Evolutionary conservation across 129 eudicot species (phyloP), one percentile per base, ranked within the genome.

Genomic region (Centella asiatica): DNA sequence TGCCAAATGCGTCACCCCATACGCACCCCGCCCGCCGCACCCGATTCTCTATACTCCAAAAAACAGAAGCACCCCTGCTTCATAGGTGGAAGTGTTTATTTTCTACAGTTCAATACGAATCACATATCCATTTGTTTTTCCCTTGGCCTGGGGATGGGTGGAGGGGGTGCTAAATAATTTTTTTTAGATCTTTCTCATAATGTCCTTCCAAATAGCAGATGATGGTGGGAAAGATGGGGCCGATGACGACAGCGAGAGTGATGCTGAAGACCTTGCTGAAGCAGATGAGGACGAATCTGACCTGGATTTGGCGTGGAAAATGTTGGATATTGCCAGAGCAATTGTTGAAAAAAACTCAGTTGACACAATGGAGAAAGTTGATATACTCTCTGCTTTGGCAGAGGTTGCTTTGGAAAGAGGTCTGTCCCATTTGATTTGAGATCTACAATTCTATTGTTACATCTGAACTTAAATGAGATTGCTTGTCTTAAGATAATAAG

Each of bases 301-400:
- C 80, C 80, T 93, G 56, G 99, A 93, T 72, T 78, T 93, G 74
- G 96, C 96, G 12, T 87, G 99, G 99, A 87, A 93, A 80, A 87
- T 93, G 99, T 89, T 93, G 32, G 96, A 93, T 88, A 80, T 93
- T 76, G 92, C 95, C 39, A 78, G 99, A 77, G 92, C 88, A 68
- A 93, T 93, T 72, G 85, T 81, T 53, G 99, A 93, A 76, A 93
- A 85, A 74, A 74, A 73, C 76, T 62, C 86, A 39, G 82, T 75
- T 13, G 95, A 93, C 67, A 87, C 99, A 20, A 74, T 93, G 84
- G 95, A 93, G 70, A 86, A 81, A 62, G 89, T 86, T 45, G 97
- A 90, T 53, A 83, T 86, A 69, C 76, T 90, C 64, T 90, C 94
- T 61, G 80, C 95, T 61, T 81, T 86, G 69, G 97, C 89, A 6